Percentiles rank a stretch among this genome's conserved stretches.
Conservation (phyloP, 2,329 filamentous ascomycete genomes). For the Pleomassaria siparia region DNA sequence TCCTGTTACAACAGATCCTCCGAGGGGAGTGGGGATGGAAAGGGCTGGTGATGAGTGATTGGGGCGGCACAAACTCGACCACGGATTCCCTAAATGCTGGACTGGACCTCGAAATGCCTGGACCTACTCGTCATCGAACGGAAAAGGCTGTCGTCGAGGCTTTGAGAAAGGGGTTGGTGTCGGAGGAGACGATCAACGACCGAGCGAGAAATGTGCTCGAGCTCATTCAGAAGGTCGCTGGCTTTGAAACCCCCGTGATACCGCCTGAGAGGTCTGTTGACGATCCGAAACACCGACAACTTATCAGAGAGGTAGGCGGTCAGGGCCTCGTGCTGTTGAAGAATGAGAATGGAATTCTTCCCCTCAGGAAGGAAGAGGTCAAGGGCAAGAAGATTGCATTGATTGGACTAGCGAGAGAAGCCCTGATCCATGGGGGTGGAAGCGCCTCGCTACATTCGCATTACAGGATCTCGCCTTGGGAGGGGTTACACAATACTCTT, state of each 20-base stretch:
- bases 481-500: constrained; percentile 28
- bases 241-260: constrained; percentile 59
- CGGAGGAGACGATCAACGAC: constrained; percentile 33
- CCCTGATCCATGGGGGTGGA: constrained; percentile 38
- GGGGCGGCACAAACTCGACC: constrained; percentile 49
- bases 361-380: constrained; percentile 61
- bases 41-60: constrained; percentile 68
- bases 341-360: constrained; percentile 66
- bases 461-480: constrained; percentile 30
- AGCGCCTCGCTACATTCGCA: constrained; percentile 32
- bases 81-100: constrained; percentile 39
- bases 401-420: constrained; percentile 65
- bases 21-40: constrained; percentile 72
- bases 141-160: constrained; percentile 60
- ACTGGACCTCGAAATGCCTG: constrained; percentile 43
- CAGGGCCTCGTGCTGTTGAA: constrained; percentile 73
- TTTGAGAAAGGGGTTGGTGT: constrained; percentile 51
- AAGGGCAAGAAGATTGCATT: constrained; percentile 64
- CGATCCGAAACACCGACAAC: constrained; percentile 58
- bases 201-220: constrained; percentile 49
- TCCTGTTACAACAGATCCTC: constrained; percentile 67
- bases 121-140: constrained; percentile 64
- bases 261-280: constrained; percentile 64
- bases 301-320: constrained; percentile 65
- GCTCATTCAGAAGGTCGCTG: constrained; percentile 68